Evolutionary conservation across 371 early-diverging fungal species (phyloP).

Genomic region (Scutellospora calospora): DNA sequence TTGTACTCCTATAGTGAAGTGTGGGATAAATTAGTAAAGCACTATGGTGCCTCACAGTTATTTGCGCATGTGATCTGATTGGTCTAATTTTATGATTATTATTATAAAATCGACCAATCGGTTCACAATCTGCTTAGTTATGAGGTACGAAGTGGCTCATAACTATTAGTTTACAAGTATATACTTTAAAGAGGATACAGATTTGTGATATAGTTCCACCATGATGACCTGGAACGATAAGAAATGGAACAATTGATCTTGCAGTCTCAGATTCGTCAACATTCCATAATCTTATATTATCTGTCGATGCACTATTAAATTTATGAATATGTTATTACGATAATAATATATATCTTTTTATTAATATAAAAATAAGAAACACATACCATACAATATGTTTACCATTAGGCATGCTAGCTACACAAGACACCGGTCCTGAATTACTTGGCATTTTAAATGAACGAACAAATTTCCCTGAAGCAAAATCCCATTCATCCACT

Average conservation of each 20-base stretch:
- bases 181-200: slow-evolving; percentile 57
- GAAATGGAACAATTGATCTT: slow-evolving; percentile 80
- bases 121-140: too few relatives aligned
- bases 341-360: not conserved
- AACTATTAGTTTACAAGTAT: too few relatives aligned
- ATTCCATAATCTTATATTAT: slow-evolving; percentile 94
- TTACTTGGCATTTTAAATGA: slow-evolving; percentile 86
- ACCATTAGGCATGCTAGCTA: slow-evolving; percentile 81
- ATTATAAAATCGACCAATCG: too few relatives aligned
- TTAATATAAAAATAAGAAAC: not conserved
- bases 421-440: slow-evolving; percentile 90
- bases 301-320: slow-evolving; percentile 80
- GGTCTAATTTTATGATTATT: too few relatives aligned
- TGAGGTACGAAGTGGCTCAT: too few relatives aligned
- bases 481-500: slow-evolving; percentile 92
- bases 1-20: too few relatives aligned
- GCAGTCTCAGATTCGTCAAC: slow-evolving; percentile 53
- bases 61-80: too few relatives aligned
- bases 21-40: too few relatives aligned
- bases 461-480: slow-evolving; percentile 69
- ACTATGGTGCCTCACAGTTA: too few relatives aligned
- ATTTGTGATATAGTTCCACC: slow-evolving; percentile 86
- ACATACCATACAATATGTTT: slow-evolving; percentile 84
- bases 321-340: slow-evolving; percentile 24
- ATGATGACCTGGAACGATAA: slow-evolving; percentile 91